phyloP scores from a whole-genome alignment of 2,329 filamentous ascomycete genomes.

The Monosporascus cannonballus region DNA sequence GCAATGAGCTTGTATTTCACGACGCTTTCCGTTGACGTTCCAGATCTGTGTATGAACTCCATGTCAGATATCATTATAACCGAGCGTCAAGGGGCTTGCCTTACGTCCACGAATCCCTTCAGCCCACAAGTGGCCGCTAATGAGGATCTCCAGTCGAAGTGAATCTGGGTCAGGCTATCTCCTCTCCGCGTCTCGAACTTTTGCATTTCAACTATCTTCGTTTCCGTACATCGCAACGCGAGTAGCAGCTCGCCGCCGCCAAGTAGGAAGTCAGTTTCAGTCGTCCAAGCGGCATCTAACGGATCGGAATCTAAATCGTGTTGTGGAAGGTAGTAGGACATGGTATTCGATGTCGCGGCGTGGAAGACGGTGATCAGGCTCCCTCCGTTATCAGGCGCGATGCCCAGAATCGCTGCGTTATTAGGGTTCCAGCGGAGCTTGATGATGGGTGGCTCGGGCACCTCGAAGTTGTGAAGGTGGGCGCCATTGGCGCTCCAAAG shows the following conservation, averaged over 20 bases:
- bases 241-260: conserved; percentile 51
- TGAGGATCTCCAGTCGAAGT: conserved; percentile 48
- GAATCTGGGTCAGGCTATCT: conserved; percentile 48
- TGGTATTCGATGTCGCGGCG: conserved; percentile 34
- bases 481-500: conserved; percentile 51
- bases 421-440: conserved; percentile 56
- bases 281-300: conserved; percentile 56
- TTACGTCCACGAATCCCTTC: conserved; percentile 54
- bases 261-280: conserved; percentile 51
- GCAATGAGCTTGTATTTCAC: conserved; percentile 53
- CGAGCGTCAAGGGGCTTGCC: conserved; percentile 19
- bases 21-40: conserved; percentile 47
- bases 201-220: conserved; percentile 37
- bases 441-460: conserved; percentile 54
- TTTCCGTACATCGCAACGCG: conserved; percentile 40
- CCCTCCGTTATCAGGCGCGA: conserved; percentile 49
- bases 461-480: conserved; percentile 46
- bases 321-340: conserved; percentile 41
- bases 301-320: conserved; percentile 46
- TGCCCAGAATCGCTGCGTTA: conserved; percentile 48
- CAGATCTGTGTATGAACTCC: conserved; percentile 38
- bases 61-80: conserved; percentile 5
- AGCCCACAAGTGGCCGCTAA: conserved; percentile 55
- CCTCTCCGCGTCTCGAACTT: conserved; percentile 49
- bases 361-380: conserved; percentile 52